A percentile compares a stretch with the other conserved stretches of the same genome.
Evolutionary conservation across 805 yeast species (phyloP).

Genomic region (Candida taoyuanica): DNA sequence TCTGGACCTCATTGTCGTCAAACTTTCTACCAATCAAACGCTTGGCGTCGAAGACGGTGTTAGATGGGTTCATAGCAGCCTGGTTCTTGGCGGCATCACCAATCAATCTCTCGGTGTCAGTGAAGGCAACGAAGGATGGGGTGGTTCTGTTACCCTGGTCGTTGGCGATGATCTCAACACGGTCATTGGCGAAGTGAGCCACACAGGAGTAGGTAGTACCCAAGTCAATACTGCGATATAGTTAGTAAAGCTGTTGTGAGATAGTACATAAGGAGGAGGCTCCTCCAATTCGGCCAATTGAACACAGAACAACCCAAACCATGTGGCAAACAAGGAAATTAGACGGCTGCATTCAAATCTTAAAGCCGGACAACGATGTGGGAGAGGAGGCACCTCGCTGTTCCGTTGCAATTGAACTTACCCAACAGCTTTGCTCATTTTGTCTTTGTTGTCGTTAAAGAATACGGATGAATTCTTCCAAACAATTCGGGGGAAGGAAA

Average conservation of each 20-base stretch:
- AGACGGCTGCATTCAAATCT: no score
- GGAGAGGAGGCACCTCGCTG: no score
- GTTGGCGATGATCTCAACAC: constrained; percentile 93
- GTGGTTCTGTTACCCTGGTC: constrained; percentile 99
- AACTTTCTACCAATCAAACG: constrained; percentile 92
- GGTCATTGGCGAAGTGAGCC: constrained; percentile 87
- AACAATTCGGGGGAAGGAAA: not conserved
- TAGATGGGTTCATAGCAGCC: constrained; percentile 93
- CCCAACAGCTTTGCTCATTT: constrained; percentile 46
- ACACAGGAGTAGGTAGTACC: constrained; percentile 68
- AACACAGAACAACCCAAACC: no score
- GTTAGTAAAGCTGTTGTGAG: constrained; percentile 9
- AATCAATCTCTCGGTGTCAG: constrained; percentile 89
- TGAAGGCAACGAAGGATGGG: constrained; percentile 94
- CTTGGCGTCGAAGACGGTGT: constrained; percentile 90
- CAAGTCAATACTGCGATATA: constrained; percentile 28
- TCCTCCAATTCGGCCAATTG: no score
- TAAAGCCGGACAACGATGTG: no score
- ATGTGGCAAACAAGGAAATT: no score
- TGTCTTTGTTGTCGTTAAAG: constrained; percentile 6
- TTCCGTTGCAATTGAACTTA: no score
- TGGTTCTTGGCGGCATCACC: constrained; percentile 99
- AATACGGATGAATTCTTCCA: not conserved
- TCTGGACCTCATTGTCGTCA: constrained; percentile 70
- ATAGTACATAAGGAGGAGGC: no score